These are phyloP conservation scores for Arthroderma sp. DNA, from an alignment of 2,329 filamentous ascomycete genomes.

Conservation along the genomic window DNA sequence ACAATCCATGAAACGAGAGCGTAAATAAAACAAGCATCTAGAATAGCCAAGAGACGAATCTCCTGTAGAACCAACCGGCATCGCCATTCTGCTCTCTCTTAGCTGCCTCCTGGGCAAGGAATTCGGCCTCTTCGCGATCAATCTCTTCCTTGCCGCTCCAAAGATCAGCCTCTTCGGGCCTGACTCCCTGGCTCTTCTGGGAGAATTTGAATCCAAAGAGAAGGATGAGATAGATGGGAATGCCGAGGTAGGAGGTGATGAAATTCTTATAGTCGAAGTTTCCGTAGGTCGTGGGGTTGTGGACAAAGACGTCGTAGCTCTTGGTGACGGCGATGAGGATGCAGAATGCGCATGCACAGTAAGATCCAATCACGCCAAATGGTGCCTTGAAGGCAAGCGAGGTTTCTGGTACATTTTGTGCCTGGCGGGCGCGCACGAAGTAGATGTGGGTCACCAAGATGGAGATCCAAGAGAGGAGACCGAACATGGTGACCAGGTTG, in stretches of 20 bases:
- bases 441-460: conserved; percentile 39
- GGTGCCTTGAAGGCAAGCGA: conserved; percentile 33
- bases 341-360: conserved; percentile 48
- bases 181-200: conserved; percentile 15
- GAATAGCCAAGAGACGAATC: conserved; percentile 51
- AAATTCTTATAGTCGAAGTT: conserved; percentile 39
- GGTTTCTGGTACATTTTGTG: conserved; percentile 27
- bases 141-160: conserved; percentile 20
- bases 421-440: conserved; percentile 32
- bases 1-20: neutral
- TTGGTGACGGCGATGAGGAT: conserved; percentile 63
- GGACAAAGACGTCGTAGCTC: conserved; percentile 60
- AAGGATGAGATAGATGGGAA: conserved; percentile 32
- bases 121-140: conserved; percentile 52
- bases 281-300: conserved; percentile 40
- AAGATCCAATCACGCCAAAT: conserved; percentile 47
- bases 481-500: conserved; percentile 34
- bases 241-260: conserved; percentile 37
- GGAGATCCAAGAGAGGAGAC: conserved; percentile 37
- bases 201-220: conserved; percentile 20
- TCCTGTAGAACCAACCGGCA: conserved; percentile 45
- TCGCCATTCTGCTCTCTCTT: conserved; percentile 47
- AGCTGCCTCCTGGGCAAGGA: conserved; percentile 60
- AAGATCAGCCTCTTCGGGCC: conserved; percentile 17
- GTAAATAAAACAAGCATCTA: conserved; percentile 24